Base-by-base conservation (phyloP, 2,329 filamentous ascomycete genomes). In the Aspergillus sp. region DNA sequence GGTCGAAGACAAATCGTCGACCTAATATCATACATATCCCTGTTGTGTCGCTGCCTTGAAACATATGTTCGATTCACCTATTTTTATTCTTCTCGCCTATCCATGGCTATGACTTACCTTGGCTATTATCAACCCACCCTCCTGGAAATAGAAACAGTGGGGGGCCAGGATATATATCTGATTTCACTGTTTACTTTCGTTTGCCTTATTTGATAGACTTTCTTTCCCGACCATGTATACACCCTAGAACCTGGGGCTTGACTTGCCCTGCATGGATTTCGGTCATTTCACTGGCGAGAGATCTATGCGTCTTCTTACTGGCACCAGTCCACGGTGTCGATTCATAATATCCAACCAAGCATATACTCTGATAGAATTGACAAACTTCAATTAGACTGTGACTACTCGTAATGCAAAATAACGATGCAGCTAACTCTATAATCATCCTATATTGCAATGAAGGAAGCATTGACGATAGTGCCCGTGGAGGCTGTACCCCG, bases 11-110 rank as follows among this genome's bases (percentile, higher is more conserved):
- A 6, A 44, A 40, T 25, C 56, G 56, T 14, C 51, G 21, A 21
- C 51, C 45, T 39, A 19, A 35, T 19, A 47, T 62, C 9, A 17
- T 62, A 17, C 59, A 62, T 55, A 59, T 62, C n/a, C 59, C 59
- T n/a, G 45, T 62, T 52, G 53, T 62, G 15, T 52, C 54, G 4
- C 39, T 62, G 25, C 59, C 59, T 17, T 62, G 52, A 57, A 21
- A 41, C 14, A 57, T 31, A 35, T 12, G 19, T 9, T 35, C 19
- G 15, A 35, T 12, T 33, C 6, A 4, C 17, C 15, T 39, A 19
- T 19, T 4, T 6, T 17, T 11, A 9, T 44, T 8, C n/a, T 9
- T 19, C 35, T 37, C 27, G 4, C 27, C 8, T 11, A 31, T 11
- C 27, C 9, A 11, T 31, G 27, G 15, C 35, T 37, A 37, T 37